Evolutionary conservation across 768 basidiomycete genomes (phyloP).

Genomic region (Tricholoma terreum): DNA sequence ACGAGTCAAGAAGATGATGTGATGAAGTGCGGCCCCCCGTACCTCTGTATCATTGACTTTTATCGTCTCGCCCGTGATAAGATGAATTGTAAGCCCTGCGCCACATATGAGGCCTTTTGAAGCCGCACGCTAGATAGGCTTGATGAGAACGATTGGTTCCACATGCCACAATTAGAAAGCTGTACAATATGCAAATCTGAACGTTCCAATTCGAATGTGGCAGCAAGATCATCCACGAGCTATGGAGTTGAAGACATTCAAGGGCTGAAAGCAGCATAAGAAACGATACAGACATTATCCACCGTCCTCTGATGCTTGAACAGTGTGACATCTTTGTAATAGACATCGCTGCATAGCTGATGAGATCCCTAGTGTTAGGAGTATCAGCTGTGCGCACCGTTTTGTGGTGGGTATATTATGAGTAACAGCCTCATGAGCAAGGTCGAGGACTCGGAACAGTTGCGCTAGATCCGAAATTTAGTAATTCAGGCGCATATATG

Average conservation of each 20-base stretch:
- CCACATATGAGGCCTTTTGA: constrained; percentile 88
- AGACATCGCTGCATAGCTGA: constrained; percentile 65
- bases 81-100: constrained; percentile 52
- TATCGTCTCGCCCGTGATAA: constrained; percentile 54
- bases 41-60: constrained; percentile 60
- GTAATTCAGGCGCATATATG: constrained; percentile 4
- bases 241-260: constrained; percentile 24
- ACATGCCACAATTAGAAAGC: background rate
- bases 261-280: background rate
- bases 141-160: constrained; percentile 1
- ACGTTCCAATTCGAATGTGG: constrained; percentile 70
- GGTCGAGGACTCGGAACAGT: constrained; percentile 60
- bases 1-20: background rate
- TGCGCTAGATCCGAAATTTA: constrained; percentile 46
- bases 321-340: constrained; percentile 77
- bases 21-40: background rate
- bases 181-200: constrained; percentile 78
- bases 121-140: constrained; percentile 64
- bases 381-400: constrained; percentile 36
- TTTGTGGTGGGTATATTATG: constrained; percentile 59
- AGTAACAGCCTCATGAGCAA: constrained; percentile 65
- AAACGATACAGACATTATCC: constrained; percentile 41
- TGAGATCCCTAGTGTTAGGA: background rate
- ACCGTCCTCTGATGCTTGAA: constrained; percentile 80
- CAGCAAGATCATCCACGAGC: constrained; percentile 89